Conservation (phyloP, 768 basidiomycete genomes). For the Termitomyces bulborhizus region DNA sequence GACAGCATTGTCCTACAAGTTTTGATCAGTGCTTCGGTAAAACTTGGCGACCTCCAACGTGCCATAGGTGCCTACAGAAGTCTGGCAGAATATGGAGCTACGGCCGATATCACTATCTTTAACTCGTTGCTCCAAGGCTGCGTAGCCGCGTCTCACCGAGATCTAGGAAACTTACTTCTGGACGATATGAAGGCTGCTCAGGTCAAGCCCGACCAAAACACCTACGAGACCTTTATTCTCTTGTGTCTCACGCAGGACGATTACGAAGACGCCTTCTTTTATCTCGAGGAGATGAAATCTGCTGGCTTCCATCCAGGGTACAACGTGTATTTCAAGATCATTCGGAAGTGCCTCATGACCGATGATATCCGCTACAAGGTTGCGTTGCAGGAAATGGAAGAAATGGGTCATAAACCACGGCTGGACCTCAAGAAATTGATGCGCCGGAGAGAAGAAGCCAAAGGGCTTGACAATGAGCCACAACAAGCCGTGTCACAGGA, state of each 20-base stretch:
- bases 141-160: conserved; percentile 47
- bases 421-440: conserved; percentile 13
- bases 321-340: conserved; percentile 52
- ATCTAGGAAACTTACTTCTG: conserved; percentile 63
- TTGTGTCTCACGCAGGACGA: conserved; percentile 64
- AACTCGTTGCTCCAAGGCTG: conserved; percentile 67
- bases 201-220: conserved; percentile 50
- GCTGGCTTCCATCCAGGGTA: conserved; percentile 47
- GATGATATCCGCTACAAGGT: conserved; percentile 59
- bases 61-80: conserved; percentile 74
- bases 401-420: conserved; percentile 43
- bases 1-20: conserved; percentile 60
- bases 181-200: conserved; percentile 56
- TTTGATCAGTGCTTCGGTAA: conserved; percentile 57
- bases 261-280: conserved; percentile 87
- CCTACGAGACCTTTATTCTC: conserved; percentile 61
- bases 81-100: conserved; percentile 45
- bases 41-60: conserved; percentile 63
- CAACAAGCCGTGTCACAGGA: background rate
- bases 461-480: background rate
- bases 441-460: background rate
- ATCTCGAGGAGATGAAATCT: conserved; percentile 83
- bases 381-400: conserved; percentile 66
- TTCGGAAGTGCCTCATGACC: conserved; percentile 47
- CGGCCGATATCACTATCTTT: conserved; percentile 60